Evolutionary conservation across 768 basidiomycete species (phyloP).

Genomic region (Cantharellus cinnabarinus): DNA sequence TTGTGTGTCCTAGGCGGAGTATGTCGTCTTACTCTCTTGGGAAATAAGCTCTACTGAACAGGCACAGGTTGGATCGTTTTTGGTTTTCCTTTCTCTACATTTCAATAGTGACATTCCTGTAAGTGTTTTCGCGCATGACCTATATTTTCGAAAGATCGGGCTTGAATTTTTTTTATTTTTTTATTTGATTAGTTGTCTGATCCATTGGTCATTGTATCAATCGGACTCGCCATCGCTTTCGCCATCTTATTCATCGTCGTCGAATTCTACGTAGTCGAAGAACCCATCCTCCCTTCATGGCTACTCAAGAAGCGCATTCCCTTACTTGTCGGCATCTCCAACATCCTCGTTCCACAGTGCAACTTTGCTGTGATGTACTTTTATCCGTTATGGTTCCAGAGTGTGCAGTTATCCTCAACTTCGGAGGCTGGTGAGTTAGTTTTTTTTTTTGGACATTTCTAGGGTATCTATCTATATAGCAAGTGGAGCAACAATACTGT

Average conservation of each 20-base stretch:
- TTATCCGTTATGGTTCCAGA: slow-evolving; percentile 73
- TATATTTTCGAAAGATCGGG: too few relatives aligned
- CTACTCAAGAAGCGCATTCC: slow-evolving; percentile 48
- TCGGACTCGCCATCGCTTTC: slow-evolving; percentile 26
- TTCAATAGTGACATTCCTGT: slow-evolving; percentile 50
- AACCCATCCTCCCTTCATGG: slow-evolving; percentile 52
- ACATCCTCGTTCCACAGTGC: slow-evolving; percentile 33
- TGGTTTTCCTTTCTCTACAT: slow-evolving; percentile 49
- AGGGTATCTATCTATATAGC: too few relatives aligned
- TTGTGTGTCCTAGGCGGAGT: slow-evolving; percentile 40
- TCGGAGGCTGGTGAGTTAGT: slow-evolving; percentile 34
- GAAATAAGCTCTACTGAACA: background rate
- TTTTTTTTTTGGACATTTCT: background rate
- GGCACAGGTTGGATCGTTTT: slow-evolving; percentile 25
- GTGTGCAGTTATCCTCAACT: slow-evolving; percentile 46
- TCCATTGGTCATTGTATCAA: slow-evolving; percentile 31
- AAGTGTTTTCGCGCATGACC: slow-evolving; percentile 4
- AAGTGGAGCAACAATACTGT: too few relatives aligned
- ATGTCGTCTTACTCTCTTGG: slow-evolving; percentile 11
- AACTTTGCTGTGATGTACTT: slow-evolving; percentile 65
- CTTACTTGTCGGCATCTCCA: slow-evolving; percentile 39
- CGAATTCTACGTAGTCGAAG: slow-evolving; percentile 41
- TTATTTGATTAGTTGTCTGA: slow-evolving; percentile 30
- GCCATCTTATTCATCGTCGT: slow-evolving; percentile 35
- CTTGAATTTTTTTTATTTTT: too few relatives aligned